Conservation (phyloP, 2,329 filamentous ascomycete species). For the Penicillium sp. region DNA sequence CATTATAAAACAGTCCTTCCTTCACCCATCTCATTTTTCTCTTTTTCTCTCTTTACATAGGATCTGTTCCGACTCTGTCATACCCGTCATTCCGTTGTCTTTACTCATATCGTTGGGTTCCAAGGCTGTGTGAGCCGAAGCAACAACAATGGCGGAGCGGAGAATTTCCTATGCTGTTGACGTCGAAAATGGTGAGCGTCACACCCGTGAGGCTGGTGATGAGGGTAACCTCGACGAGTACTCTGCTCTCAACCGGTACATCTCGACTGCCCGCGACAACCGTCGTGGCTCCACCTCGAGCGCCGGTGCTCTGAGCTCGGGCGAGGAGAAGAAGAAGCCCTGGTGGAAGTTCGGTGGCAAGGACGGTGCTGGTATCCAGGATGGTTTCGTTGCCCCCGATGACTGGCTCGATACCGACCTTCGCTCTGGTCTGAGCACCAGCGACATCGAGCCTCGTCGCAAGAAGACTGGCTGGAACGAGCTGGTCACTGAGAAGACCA, state of each 20-base stretch:
- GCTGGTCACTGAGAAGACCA: slow-evolving; percentile 70
- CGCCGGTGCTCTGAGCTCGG: slow-evolving; percentile 42
- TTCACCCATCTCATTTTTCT: slow-evolving; percentile 22
- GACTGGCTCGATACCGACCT: slow-evolving; percentile 69
- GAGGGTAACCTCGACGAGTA: slow-evolving; percentile 55
- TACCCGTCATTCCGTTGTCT: slow-evolving; percentile 35
- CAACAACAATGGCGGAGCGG: slow-evolving; percentile 44
- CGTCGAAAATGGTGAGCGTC: slow-evolving; percentile 42
- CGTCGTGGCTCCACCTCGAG: slow-evolving; percentile 50
- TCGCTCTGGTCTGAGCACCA: slow-evolving; percentile 57
- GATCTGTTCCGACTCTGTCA: slow-evolving; percentile 40
- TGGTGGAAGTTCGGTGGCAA: slow-evolving; percentile 58
- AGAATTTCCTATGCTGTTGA: slow-evolving; percentile 46
- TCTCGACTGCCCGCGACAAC: slow-evolving; percentile 62
- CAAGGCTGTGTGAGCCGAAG: slow-evolving; percentile 40
- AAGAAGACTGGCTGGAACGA: slow-evolving; percentile 70
- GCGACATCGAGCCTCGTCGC: slow-evolving; percentile 62
- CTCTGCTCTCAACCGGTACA: slow-evolving; percentile 64
- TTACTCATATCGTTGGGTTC: slow-evolving; percentile 39
- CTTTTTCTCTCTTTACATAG: slow-evolving; percentile 28
- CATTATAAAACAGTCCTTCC: slow-evolving; percentile 38
- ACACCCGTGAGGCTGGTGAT: slow-evolving; percentile 28
- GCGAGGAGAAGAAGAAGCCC: slow-evolving; percentile 49
- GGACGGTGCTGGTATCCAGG: slow-evolving; percentile 25
- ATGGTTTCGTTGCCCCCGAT: slow-evolving; percentile 53